Evolutionary conservation across 2,329 filamentous ascomycete species (phyloP).

Genomic region (Aspergillus niger): DNA sequence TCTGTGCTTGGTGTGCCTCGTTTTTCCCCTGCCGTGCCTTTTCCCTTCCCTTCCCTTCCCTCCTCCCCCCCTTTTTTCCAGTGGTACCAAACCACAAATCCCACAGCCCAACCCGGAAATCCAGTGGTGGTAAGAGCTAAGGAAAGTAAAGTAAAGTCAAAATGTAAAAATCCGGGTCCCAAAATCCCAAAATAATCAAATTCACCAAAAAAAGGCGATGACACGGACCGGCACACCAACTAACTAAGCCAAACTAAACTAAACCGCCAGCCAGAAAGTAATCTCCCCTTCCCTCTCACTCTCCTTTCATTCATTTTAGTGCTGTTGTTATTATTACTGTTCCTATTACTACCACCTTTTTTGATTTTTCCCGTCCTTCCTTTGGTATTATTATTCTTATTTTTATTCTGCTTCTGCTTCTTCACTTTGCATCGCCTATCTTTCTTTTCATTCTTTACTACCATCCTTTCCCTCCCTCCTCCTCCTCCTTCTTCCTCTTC

Average conservation of each 20-base stretch:
- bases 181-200: neutral
- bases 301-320: conserved; percentile 1
- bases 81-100: neutral
- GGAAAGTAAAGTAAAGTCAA: neutral
- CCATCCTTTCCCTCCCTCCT: neutral
- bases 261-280: neutral
- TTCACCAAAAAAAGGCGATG: neutral
- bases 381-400: neutral
- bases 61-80: neutral
- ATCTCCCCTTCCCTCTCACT: conserved; percentile 3
- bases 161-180: too few species aligned
- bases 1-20: neutral
- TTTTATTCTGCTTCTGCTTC: neutral
- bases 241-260: neutral
- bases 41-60: neutral
- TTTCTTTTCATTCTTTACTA: neutral
- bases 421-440: conserved; percentile 1
- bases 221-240: neutral
- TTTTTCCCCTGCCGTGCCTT: conserved; percentile 3
- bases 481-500: neutral
- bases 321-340: conserved; percentile 1
- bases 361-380: conserved; percentile 5
- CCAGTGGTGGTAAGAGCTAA: neutral
- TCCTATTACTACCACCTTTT: neutral
- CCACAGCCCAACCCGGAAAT: neutral